Evolutionary conservation across 805 yeast species (phyloP).

Genomic region (Tetrapisispora arboricola): DNA sequence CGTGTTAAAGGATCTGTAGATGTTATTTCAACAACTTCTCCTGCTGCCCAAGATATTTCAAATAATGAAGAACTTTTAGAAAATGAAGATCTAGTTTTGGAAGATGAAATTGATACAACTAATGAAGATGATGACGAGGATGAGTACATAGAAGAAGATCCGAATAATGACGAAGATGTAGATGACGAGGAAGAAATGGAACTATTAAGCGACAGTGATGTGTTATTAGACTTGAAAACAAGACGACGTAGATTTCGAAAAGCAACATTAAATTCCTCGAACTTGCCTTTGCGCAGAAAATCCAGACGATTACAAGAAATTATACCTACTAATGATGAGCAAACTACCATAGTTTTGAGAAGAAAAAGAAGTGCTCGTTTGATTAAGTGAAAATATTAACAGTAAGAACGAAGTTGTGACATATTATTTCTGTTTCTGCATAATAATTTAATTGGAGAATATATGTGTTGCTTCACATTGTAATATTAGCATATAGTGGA

Average conservation of each 20-base stretch:
- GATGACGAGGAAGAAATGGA: constrained; percentile 6
- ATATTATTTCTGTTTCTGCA: too few species aligned
- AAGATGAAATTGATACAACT: constrained; percentile 10
- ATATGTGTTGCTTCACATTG: too few species aligned
- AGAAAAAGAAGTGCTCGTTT: not conserved
- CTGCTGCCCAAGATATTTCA: not conserved
- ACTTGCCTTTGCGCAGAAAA: not conserved
- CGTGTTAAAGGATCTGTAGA: not conserved
- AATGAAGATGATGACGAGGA: constrained; percentile 10
- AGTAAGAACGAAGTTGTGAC: too few species aligned
- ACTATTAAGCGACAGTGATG: not conserved
- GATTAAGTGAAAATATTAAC: too few species aligned
- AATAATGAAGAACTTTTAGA: constrained; percentile 9
- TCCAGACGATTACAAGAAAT: too few species aligned
- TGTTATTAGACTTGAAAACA: not conserved
- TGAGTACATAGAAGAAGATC: constrained; percentile 10
- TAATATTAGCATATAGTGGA: too few species aligned
- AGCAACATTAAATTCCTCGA: too few species aligned
- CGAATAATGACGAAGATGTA: constrained; percentile 7
- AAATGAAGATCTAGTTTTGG: constrained; percentile 8
- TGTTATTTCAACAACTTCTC: constrained; percentile 11
- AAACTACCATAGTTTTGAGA: not conserved
- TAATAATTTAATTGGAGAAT: too few species aligned
- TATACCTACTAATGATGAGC: too few species aligned
- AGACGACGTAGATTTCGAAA: too few species aligned